Evolutionary conservation across 2,329 filamentous ascomycete species (phyloP).

Genomic region (Trichoderma polysporum): DNA sequence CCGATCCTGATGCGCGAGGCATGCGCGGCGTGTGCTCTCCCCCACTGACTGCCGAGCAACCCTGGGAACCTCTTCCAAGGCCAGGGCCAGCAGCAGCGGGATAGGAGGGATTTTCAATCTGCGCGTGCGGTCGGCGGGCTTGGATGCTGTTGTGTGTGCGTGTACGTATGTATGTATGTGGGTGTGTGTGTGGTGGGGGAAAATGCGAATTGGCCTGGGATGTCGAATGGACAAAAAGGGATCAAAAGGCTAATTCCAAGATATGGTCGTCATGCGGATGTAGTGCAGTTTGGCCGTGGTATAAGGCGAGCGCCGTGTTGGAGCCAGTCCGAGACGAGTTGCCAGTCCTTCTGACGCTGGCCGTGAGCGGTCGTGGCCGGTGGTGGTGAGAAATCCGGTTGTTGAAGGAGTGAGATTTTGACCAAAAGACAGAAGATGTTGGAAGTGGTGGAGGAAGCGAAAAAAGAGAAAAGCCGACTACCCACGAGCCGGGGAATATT

Average conservation of each 20-base stretch:
- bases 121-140: conserved; percentile 20
- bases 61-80: conserved; percentile 36
- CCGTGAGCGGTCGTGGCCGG: neutral
- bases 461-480: conserved; percentile 22
- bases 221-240: neutral
- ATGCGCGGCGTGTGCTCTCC: conserved; percentile 47
- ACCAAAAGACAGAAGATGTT: conserved; percentile 17
- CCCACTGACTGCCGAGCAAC: conserved; percentile 37
- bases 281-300: neutral
- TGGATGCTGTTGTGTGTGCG: neutral
- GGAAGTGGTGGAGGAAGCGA: conserved; percentile 14
- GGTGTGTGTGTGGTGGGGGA: conserved; percentile 16
- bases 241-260: neutral
- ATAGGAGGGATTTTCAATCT: conserved; percentile 16
- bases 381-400: neutral
- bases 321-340: neutral
- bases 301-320: neutral
- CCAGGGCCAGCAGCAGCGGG: conserved; percentile 39
- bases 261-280: neutral
- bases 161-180: neutral
- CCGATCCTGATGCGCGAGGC: conserved; percentile 59
- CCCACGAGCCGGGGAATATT: conserved; percentile 19
- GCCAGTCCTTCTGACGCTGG: neutral
- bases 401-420: conserved; percentile 22
- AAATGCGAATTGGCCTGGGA: conserved; percentile 20